These are phyloP conservation scores for Pestalotiopsis sp. DNA, from an alignment of 2,329 filamentous ascomycete species.

Conservation along the genomic window DNA sequence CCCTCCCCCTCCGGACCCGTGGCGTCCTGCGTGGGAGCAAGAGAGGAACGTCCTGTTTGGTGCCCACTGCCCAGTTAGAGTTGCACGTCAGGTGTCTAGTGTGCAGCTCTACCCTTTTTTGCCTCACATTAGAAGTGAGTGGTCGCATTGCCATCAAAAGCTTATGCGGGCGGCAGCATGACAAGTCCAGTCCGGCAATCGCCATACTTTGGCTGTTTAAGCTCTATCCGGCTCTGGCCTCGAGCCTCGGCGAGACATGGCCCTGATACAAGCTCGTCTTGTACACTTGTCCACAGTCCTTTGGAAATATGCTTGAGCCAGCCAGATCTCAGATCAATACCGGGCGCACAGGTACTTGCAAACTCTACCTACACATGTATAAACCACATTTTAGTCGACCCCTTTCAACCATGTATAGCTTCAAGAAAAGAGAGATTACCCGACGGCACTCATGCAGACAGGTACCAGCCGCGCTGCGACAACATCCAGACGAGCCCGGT, in stretches of 20 bases:
- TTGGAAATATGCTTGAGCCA: too few species aligned
- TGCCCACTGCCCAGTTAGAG: background rate
- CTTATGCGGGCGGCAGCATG: too few species aligned
- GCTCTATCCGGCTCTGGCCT: background rate
- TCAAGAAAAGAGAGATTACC: too few species aligned
- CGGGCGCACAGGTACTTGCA: too few species aligned
- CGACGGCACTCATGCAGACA: background rate
- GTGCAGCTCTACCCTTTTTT: too few species aligned
- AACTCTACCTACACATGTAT: background rate
- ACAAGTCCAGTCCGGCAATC: too few species aligned
- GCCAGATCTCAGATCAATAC: too few species aligned
- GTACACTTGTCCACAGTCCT: too few species aligned
- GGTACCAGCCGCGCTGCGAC: slow-evolving; percentile 26
- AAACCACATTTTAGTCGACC: background rate
- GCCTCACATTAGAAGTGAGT: background rate
- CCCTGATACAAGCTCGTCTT: background rate
- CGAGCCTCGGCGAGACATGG: background rate
- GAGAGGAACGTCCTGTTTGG: background rate
- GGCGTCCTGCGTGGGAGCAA: background rate
- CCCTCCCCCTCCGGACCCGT: background rate
- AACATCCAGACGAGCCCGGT: slow-evolving; percentile 27
- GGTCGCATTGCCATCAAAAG: background rate
- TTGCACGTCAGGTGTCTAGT: background rate
- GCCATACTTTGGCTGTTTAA: too few species aligned
- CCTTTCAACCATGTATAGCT: background rate